A percentile compares a stretch with the other conserved stretches of the same genome.
phyloP scores from a whole-genome alignment of 306 rosid genomes.

The Clitoria ternatea region DNA sequence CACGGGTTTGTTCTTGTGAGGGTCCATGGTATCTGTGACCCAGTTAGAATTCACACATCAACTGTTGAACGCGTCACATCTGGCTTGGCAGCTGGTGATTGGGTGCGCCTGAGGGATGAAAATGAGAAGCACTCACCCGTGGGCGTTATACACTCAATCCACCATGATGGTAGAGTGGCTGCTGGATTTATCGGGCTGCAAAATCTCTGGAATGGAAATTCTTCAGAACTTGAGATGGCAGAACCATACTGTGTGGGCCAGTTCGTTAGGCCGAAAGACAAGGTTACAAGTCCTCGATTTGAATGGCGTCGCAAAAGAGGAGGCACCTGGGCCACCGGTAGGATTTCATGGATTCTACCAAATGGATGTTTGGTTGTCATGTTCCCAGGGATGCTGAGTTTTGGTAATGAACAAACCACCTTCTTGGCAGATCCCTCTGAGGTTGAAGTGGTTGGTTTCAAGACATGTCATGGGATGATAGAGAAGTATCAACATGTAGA shows the following conservation, averaged over 20 bases:
- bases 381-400: slow-evolving; percentile 69
- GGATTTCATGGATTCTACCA: slow-evolving; percentile 74
- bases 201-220: slow-evolving; percentile 71
- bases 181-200: slow-evolving; percentile 77
- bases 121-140: slow-evolving; percentile 67
- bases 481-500: slow-evolving; percentile 86
- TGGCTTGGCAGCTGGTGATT: slow-evolving; percentile 79
- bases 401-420: slow-evolving; percentile 46
- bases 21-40: slow-evolving; percentile 83
- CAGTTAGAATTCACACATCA: slow-evolving; percentile 55
- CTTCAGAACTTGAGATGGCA: slow-evolving; percentile 75
- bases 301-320: slow-evolving; percentile 74
- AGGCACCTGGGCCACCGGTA: slow-evolving; percentile 63
- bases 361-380: slow-evolving; percentile 77
- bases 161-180: slow-evolving; percentile 50
- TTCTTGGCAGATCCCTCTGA: slow-evolving; percentile 86
- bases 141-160: slow-evolving; percentile 76
- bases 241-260: slow-evolving; percentile 68
- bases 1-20: slow-evolving; percentile 62
- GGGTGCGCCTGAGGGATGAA: slow-evolving; percentile 66
- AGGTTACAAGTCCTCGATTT: slow-evolving; percentile 60
- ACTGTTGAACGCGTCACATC: slow-evolving; percentile 69
- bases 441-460: slow-evolving; percentile 65
- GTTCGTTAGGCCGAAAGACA: slow-evolving; percentile 66
- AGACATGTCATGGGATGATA: slow-evolving; percentile 58